phyloP scores from a whole-genome alignment of 1,284 basidiomycete genomes.

The Sanghuangporus weigelae region DNA sequence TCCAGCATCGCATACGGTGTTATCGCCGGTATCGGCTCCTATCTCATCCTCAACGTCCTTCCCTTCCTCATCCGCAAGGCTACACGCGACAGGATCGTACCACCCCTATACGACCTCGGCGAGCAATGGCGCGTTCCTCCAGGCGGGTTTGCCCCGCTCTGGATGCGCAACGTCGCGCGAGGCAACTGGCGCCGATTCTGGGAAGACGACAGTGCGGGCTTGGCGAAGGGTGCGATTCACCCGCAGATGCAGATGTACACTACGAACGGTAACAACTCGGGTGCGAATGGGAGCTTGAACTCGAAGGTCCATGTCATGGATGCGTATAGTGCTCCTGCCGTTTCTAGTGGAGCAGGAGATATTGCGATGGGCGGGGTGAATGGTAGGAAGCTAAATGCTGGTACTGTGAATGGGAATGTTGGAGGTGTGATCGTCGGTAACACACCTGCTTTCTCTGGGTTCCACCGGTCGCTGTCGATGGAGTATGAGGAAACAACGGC shows the following conservation, averaged over 20 bases:
- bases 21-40: slow-evolving; percentile 73
- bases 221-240: not conserved
- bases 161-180: slow-evolving; percentile 40
- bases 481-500: not conserved
- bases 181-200: slow-evolving; percentile 11
- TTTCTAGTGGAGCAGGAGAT: not conserved
- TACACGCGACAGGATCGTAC: slow-evolving; percentile 57
- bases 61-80: slow-evolving; percentile 55
- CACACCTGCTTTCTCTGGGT: not conserved
- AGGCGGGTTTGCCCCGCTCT: slow-evolving; percentile 62
- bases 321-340: not conserved
- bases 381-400: not conserved
- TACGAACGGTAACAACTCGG: not conserved
- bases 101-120: slow-evolving; percentile 57
- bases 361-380: not conserved
- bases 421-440: not conserved
- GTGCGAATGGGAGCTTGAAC: not conserved
- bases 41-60: slow-evolving; percentile 70
- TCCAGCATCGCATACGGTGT: slow-evolving; percentile 84
- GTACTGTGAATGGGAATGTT: not conserved
- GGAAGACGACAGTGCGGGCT: not conserved
- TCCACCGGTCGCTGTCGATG: not conserved
- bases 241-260: slow-evolving; percentile 1
- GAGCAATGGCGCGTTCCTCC: slow-evolving; percentile 69
- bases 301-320: not conserved